Evolutionary conservation across 352 stramenopile species (phyloP).

Genomic region (Globisporangium cederbergense): DNA sequence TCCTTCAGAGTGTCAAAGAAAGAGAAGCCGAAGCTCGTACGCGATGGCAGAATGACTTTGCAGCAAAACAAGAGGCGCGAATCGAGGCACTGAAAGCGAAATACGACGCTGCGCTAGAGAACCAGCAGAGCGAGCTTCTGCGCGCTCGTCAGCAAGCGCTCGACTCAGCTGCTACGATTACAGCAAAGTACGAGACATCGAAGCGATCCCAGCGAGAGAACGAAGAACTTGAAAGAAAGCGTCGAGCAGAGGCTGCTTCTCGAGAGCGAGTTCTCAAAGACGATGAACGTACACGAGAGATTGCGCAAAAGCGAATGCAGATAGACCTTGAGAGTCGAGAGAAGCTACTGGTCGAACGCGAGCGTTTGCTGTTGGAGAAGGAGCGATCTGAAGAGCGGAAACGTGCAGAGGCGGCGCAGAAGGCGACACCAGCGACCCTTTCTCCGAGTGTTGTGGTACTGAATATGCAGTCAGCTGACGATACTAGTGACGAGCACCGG

Average conservation of each 20-base stretch:
- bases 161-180: constrained; percentile 40
- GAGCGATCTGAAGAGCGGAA: constrained; percentile 34
- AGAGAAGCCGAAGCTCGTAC: constrained; percentile 56
- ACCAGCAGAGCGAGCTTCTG: constrained; percentile 52
- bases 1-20: constrained; percentile 47
- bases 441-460: constrained; percentile 57
- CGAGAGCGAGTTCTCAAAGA: constrained; percentile 41
- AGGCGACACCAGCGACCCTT: constrained; percentile 2
- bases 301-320: constrained; percentile 33
- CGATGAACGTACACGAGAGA: constrained; percentile 31
- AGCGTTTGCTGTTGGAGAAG: constrained; percentile 40
- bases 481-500: constrained; percentile 28
- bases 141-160: constrained; percentile 44
- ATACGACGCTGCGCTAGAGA: constrained; percentile 61
- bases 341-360: constrained; percentile 42
- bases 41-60: constrained; percentile 70
- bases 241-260: constrained; percentile 23
- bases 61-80: constrained; percentile 60
- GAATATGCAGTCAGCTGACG: constrained; percentile 43
- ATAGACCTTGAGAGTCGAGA: constrained; percentile 59
- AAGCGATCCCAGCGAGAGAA: constrained; percentile 31
- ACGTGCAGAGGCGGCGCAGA: constrained; percentile 15
- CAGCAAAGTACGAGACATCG: constrained; percentile 46
- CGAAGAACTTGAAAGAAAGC: constrained; percentile 32
- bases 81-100: constrained; percentile 69